A percentile compares a stretch with the other conserved stretches of the same genome.
Conservation (phyloP, 768 basidiomycete genomes). For the Auricularia cornea region DNA sequence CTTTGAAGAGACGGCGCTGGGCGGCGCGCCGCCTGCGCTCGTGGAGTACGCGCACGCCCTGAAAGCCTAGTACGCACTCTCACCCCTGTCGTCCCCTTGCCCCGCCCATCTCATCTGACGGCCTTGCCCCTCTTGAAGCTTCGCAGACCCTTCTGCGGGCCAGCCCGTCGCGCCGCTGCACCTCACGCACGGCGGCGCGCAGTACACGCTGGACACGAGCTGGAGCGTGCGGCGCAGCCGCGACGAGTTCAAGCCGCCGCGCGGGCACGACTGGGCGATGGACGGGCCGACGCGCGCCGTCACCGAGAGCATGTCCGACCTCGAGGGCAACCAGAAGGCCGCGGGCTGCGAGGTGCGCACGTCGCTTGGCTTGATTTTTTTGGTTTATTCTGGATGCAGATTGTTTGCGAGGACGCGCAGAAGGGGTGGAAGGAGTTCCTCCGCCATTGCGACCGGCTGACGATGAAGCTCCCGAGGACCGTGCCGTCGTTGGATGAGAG, state of each 20-base stretch:
- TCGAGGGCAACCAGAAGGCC: slow-evolving; percentile 44
- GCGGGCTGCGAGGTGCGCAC: slow-evolving; percentile 45
- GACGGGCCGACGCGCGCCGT: slow-evolving; percentile 5
- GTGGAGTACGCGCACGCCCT: slow-evolving; percentile 33
- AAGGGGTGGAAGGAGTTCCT: slow-evolving; percentile 41
- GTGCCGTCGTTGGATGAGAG: background rate
- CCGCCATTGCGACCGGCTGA: slow-evolving; percentile 35
- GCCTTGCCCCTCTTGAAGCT: slow-evolving; percentile 22
- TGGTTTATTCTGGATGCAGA: slow-evolving; percentile 24
- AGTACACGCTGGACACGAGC: slow-evolving; percentile 41
- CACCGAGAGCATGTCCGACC: slow-evolving; percentile 44
- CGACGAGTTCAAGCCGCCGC: slow-evolving; percentile 16
- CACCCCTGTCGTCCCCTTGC: background rate
- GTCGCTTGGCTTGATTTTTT: slow-evolving; percentile 3
- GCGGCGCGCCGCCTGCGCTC: slow-evolving; percentile 35
- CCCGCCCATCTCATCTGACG: slow-evolving; percentile 17
- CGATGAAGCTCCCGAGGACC: slow-evolving; percentile 10
- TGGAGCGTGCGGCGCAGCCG: slow-evolving; percentile 40
- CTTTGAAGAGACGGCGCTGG: slow-evolving; percentile 17
- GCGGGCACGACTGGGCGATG: slow-evolving; percentile 1
- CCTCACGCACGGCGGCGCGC: slow-evolving; percentile 26
- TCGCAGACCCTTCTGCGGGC: slow-evolving; percentile 15
- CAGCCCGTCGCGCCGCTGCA: slow-evolving; percentile 44
- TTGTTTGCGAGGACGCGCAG: slow-evolving; percentile 31
- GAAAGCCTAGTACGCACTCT: slow-evolving; percentile 32